These are phyloP conservation scores for Simmondsia chinensis DNA, from an alignment of 148 eudicot species.

Conservation along the genomic window DNA sequence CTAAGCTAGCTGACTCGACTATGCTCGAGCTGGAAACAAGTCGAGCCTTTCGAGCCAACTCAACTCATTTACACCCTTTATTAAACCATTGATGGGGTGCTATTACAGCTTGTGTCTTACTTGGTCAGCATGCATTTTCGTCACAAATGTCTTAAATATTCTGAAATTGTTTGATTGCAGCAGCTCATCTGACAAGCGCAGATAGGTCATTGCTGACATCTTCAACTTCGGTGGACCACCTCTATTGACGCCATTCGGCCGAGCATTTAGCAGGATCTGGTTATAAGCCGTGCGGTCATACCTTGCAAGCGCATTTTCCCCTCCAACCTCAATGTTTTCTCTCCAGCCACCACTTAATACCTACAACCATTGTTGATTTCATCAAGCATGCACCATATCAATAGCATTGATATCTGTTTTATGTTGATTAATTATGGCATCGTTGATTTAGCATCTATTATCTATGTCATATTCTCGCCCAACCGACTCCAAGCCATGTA, in stretches of 20 bases:
- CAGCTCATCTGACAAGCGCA: conserved; percentile 54
- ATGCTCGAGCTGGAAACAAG: too few species aligned
- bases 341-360: conserved; percentile 58
- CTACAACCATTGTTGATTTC: conserved; percentile 14
- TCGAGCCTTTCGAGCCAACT: too few species aligned
- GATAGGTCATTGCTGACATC: conserved; percentile 81
- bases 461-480: background rate
- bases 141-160: conserved; percentile 53
- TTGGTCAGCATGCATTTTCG: conserved; percentile 77
- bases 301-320: conserved; percentile 78
- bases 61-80: too few species aligned
- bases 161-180: conserved; percentile 61
- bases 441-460: background rate
- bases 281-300: conserved; percentile 61
- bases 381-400: too few species aligned
- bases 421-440: background rate
- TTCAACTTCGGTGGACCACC: conserved; percentile 25
- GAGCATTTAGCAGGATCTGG: conserved; percentile 57
- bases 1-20: too few species aligned
- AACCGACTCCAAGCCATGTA: background rate
- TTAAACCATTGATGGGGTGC: too few species aligned
- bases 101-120: too few species aligned
- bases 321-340: conserved; percentile 49
- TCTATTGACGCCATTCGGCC: conserved; percentile 48
- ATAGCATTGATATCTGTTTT: too few species aligned